Base-by-base conservation (phyloP, 805 yeast species). In the Maudiozyma bulderi region DNA sequence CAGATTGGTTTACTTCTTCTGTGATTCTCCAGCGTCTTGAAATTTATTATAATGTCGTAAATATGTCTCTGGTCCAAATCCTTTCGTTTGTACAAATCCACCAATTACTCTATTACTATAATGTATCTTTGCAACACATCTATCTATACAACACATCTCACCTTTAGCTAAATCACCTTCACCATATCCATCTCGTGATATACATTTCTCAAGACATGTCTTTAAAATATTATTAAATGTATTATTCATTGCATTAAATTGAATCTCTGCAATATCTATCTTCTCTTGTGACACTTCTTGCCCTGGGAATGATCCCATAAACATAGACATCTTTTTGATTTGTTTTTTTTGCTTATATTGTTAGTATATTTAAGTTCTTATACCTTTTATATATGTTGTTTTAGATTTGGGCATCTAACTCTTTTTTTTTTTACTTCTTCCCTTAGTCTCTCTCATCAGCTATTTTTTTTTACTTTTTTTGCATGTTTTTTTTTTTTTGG, bases 161-260 rank as follows among this genome's bases (percentile, higher is more conserved):
- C 96, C 97, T 59, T 89, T 88, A 54, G 79, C 81, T 48, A 90
- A 70, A 29, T 91, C 97, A 8, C 78, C 74, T 58, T 91, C 98
- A 13, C 87, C 86, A 67, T 85, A 90, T 54, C 83, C 86, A n/a
- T 73, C 78, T n/a, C 57, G 62, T 10, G 84, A 82, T 40, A 93
- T 75, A 67, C 99, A 93, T 66, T 93, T 93, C 50, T 66, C 58
- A 20, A 75, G 72, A 65, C 98, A 91, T 3, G 76, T 73, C 35
- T 70, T 65, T 35, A 85, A 70, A 54, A 90, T 73, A 41, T 68
- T 70, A 53, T 74, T 73, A 60, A 76, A 79, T 0, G 84, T 77
- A 3, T 73, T 60, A 43, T 73, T 67, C 75, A 81, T 77, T 2
- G 88, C 88, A 15, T 75, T 77, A 58, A 73, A 84, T 59, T 86